A percentile compares a stretch with the other conserved stretches of the same genome.
phyloP scores from a whole-genome alignment of 1,284 basidiomycete species.

The Trametes pubescens region DNA sequence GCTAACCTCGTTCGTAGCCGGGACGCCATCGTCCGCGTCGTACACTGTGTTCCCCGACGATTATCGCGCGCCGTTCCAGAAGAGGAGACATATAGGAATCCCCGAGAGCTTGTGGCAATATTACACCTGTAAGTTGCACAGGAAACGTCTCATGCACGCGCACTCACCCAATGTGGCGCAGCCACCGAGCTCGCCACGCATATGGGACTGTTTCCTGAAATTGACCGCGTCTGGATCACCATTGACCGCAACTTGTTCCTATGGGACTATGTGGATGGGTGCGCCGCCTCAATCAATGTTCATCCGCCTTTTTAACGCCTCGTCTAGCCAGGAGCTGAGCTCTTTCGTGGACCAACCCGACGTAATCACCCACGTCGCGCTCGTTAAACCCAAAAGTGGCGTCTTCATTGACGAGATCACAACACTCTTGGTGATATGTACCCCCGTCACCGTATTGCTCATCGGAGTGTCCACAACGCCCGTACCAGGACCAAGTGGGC shows the following conservation, averaged over 20 bases:
- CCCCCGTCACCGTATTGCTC: constrained; percentile 83
- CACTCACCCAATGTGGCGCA: constrained; percentile 41
- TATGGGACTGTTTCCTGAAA: constrained; percentile 94
- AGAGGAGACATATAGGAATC: constrained; percentile 77
- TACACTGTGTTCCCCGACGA: constrained; percentile 84
- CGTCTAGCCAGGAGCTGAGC: constrained; percentile 77
- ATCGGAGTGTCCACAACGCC: constrained; percentile 81
- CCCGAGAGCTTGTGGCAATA: constrained; percentile 87
- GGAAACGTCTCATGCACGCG: constrained; percentile 20
- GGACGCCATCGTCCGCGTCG: constrained; percentile 69
- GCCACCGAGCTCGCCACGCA: constrained; percentile 65
- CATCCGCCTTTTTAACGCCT: background rate
- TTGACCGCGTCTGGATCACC: constrained; percentile 95
- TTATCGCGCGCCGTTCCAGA: constrained; percentile 83
- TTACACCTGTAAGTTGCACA: constrained; percentile 69
- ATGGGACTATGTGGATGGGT: constrained; percentile 97
- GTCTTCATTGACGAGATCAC: constrained; percentile 96
- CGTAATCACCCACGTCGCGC: constrained; percentile 86
- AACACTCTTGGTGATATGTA: constrained; percentile 91
- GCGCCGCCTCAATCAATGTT: constrained; percentile 40
- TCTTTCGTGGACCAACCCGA: constrained; percentile 94
- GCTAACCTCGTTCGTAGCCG: constrained; percentile 49
- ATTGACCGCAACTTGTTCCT: constrained; percentile 95
- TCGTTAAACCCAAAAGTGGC: constrained; percentile 80
- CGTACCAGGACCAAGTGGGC: constrained; percentile 53